A percentile compares a stretch with the other conserved stretches of the same genome.
phyloP scores from a whole-genome alignment of 179 eudicot genomes.

The Silene vulgaris region DNA sequence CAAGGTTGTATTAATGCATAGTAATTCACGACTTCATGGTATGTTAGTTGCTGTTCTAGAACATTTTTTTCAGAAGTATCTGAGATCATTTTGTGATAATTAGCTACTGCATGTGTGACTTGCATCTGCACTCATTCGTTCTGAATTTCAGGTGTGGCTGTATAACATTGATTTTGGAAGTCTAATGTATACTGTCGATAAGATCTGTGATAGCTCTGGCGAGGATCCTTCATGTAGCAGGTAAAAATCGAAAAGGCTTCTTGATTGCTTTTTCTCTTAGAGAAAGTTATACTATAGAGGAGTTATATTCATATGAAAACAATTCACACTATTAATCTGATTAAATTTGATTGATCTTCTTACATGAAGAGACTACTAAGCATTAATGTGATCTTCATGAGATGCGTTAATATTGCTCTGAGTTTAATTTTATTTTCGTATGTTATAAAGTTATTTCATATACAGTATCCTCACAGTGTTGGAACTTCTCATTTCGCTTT shows the following conservation, averaged over 20 bases:
- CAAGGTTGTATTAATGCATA: not conserved
- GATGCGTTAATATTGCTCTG: not conserved
- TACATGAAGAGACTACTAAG: no score
- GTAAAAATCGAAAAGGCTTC: slow-evolving; percentile 27
- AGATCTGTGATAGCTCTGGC: slow-evolving; percentile 80
- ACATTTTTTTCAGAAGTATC: not conserved
- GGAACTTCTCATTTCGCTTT: slow-evolving; percentile 13
- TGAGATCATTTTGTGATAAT: not conserved
- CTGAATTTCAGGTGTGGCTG: slow-evolving; percentile 73
- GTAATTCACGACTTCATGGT: not conserved
- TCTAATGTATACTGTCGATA: slow-evolving; percentile 58
- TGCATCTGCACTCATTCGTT: not conserved
- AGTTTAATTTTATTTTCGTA: not conserved
- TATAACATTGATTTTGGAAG: slow-evolving; percentile 49
- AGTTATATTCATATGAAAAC: no score
- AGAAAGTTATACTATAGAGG: no score
- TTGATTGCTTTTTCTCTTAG: not conserved
- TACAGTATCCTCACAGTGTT: not conserved
- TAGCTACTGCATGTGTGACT: slow-evolving; percentile 14
- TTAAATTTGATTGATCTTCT: no score
- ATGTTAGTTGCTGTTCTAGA: not conserved
- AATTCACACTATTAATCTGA: no score
- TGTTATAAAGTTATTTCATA: not conserved
- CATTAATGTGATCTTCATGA: not conserved
- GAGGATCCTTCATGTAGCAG: slow-evolving; percentile 97